A percentile compares a stretch with the other conserved stretches of the same genome.
These are phyloP conservation scores for Catharanthus roseus DNA, from an alignment of 257 asterid genomes.

Conservation along the genomic window DNA sequence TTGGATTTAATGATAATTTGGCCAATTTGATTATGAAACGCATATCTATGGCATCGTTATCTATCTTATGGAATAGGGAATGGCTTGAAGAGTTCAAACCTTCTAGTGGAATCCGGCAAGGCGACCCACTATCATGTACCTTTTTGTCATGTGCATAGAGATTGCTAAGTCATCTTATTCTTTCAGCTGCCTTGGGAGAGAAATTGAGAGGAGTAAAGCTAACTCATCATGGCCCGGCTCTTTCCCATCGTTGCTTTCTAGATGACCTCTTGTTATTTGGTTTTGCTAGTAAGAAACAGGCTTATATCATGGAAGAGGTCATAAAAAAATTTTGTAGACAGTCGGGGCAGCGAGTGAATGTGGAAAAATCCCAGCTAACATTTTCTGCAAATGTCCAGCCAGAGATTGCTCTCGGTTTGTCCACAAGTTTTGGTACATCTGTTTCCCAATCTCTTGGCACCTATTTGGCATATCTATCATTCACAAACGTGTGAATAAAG, in stretches of 20 bases:
- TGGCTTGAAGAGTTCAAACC: background rate
- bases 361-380: background rate
- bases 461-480: background rate
- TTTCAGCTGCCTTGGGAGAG: background rate
- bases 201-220: background rate
- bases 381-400: background rate
- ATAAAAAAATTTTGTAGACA: background rate
- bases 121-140: slow-evolving; percentile 4
- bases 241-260: background rate
- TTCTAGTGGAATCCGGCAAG: background rate
- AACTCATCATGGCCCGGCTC: background rate
- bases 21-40: background rate
- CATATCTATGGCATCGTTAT: background rate
- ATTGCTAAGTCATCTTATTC: background rate
- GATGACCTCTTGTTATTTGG: background rate
- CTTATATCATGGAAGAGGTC: background rate
- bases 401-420: background rate
- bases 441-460: background rate
- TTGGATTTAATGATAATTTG: background rate
- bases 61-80: background rate
- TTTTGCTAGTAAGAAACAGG: background rate
- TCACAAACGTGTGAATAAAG: background rate
- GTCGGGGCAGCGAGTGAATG: background rate
- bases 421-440: background rate
- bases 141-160: slow-evolving; percentile 1